Conservation (phyloP, 2,329 filamentous ascomycete genomes). For the Macroventuria anomochaeta region DNA sequence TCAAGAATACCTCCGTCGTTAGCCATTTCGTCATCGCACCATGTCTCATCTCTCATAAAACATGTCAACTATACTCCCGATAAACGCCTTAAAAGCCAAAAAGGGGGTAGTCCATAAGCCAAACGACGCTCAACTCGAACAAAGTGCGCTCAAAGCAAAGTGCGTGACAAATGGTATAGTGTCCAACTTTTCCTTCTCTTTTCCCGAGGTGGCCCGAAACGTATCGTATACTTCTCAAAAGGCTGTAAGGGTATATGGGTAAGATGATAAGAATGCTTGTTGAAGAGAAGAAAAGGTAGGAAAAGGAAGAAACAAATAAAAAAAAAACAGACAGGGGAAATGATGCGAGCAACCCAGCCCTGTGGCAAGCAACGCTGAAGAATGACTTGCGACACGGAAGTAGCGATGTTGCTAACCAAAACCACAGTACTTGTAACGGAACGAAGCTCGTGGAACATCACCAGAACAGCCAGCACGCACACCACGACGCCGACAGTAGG, state of each 20-base stretch:
- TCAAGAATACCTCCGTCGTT: constrained; percentile 5
- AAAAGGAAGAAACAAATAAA: not conserved
- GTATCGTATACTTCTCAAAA: constrained; percentile 11
- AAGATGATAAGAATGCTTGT: constrained; percentile 12
- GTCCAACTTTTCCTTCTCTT: constrained; percentile 13
- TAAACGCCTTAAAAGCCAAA: constrained; percentile 1
- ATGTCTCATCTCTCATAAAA: constrained; percentile 1
- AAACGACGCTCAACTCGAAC: too few species aligned
- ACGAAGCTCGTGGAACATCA: not conserved
- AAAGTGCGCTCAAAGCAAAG: not conserved
- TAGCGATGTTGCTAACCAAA: not conserved
- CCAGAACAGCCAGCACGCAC: not conserved
- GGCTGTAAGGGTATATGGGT: constrained; percentile 16
- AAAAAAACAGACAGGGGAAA: not conserved
- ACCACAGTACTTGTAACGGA: not conserved
- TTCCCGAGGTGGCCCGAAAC: not conserved
- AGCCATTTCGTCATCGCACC: constrained; percentile 5
- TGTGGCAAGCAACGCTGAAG: constrained; percentile 15
- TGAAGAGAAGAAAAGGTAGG: not conserved
- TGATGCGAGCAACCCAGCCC: constrained; percentile 15
- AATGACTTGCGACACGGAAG: not conserved
- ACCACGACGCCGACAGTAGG: not conserved
- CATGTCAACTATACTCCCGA: not conserved
- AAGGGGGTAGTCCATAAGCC: constrained; percentile 2
- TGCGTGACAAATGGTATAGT: constrained; percentile 4